These are phyloP conservation scores for Aspergillus steynii DNA, from an alignment of 495 filamentous ascomycete genomes.

Conservation along the genomic window DNA sequence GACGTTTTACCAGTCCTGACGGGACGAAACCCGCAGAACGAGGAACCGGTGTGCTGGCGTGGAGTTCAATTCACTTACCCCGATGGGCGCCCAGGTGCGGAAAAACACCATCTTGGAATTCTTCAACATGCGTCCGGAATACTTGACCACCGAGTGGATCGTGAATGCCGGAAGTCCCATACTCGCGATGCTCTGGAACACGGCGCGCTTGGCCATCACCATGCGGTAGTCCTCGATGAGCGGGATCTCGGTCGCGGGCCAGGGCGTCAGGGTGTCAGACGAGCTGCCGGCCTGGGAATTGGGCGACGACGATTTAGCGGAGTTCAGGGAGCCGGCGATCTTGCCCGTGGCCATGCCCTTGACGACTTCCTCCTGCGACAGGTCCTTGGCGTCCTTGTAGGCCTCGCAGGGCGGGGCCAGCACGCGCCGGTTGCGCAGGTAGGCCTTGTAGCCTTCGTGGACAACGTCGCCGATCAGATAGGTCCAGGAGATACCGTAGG, in stretches of 20 bases:
- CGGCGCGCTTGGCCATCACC: conserved; percentile 84
- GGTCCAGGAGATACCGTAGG: conserved; percentile 90
- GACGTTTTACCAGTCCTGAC: background rate
- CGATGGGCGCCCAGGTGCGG: conserved; percentile 86
- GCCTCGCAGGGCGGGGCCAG: conserved; percentile 40
- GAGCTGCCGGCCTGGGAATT: conserved; percentile 15
- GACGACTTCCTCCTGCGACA: conserved; percentile 30
- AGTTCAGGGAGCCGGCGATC: conserved; percentile 22
- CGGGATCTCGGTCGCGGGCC: conserved; percentile 53
- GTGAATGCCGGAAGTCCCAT: conserved; percentile 97
- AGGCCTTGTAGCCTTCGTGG: conserved; percentile 95
- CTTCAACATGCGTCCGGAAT: conserved; percentile 81
- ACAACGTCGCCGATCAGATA: conserved; percentile 89
- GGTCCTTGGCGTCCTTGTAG: conserved; percentile 43
- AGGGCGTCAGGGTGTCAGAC: conserved; percentile 30
- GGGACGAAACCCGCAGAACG: conserved; percentile 2
- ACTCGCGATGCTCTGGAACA: conserved; percentile 87
- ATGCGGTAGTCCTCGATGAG: conserved; percentile 86
- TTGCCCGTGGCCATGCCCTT: conserved; percentile 45
- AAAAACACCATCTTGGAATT: conserved; percentile 70
- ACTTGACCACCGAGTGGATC: conserved; percentile 87
- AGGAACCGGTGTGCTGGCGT: background rate
- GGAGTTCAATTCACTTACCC: conserved; percentile 48
- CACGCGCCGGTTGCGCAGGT: conserved; percentile 71
- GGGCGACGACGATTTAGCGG: conserved; percentile 11